Base-by-base conservation (phyloP, 2,329 filamentous ascomycete species). In the Aspergillus ibericus region DNA sequence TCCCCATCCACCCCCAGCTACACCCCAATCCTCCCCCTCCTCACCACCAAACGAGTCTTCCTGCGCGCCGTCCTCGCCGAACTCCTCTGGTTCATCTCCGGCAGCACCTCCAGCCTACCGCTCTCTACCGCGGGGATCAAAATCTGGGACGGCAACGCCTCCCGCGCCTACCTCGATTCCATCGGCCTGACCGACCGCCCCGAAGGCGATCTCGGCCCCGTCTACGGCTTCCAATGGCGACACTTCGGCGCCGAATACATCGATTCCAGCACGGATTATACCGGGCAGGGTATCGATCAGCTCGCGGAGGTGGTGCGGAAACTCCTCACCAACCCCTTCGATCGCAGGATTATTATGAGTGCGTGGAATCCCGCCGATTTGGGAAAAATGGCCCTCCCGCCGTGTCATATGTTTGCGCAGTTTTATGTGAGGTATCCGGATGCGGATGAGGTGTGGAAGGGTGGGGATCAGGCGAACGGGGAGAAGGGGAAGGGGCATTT, bases 191-290 rank as follows among this genome's bases (percentile, higher is more conserved):
- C 82, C 0, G 87, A 96, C 72, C 91, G 93, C 59, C 91, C 86
- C 53, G 90, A 88, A 18, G 95, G 95, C 64, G 95, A 99, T 71
- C 82, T 99, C 0, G 95, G 95, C 0, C 95, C 95, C 29, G 93
- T 98, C 0, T 99, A 99, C 73, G 95, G 95, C 1, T 99, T 99
- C 79, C 95, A 99, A 78, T 99, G 95, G 95, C 90, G 95, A 3
- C 93, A 98, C 77, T 99, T 99, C 70, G 95, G 95, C 52, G 95
- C 95, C 4, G 87, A 92, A 61, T 99, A 99, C 74, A 80, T 88
- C 16, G 89, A 93, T 70, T 84, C 88, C 13, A 81, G 87, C 64
- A 84, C 89, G 0, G 92, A 98, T 73, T 99, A 99, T 77, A 83
- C 86, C 0, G 92, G 91, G 0, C 83, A 96, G 73, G 95, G 95